Base-by-base conservation (phyloP, 495 filamentous ascomycete genomes). In the Oidiodendron maius region DNA sequence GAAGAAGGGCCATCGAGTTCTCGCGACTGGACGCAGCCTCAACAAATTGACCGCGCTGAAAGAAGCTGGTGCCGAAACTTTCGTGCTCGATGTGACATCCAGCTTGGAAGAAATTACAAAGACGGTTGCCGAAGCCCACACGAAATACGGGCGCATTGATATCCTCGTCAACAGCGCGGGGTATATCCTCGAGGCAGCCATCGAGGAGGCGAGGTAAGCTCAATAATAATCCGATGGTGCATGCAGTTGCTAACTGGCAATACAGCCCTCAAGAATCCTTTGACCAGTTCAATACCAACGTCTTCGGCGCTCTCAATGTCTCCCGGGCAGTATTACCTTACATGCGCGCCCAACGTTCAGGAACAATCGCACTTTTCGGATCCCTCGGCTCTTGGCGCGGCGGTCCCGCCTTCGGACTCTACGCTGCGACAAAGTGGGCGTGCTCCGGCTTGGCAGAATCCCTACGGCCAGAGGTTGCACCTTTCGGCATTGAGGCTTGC, bases 1-100 rank as follows among this genome's bases (percentile, higher is more conserved):
- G n/a, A n/a, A n/a, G n/a, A n/a, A n/a, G 22, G 79, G 77, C 0
- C 74, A 81, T 58, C 63, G 63, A 20, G 74, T 79, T 23, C 73
- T 83, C 48, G 77, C 77, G 4, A 74, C 74, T 0, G 75, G 70
- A 18, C 76, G 77, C 20, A 48, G 41, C 26, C 36, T 22, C 15
- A 21, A 22, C 15, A 11, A 20, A 39, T 55, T 62, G 18, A 48
- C 65, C 0, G 51, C 64, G 36, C 64, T 78, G 10, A 61, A 69
- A 51, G 64, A 63, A 0, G 57, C 64, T 3, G 74, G 72, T 1
- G 70, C 70, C 4, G 17, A 38, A 4, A 36, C 41, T 15, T 42
- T 75, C 9, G 60, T 67, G 39, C 62, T 78, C 2, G 71, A 78
- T 56, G 67, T 77, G 11, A 75, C 67, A 5, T 55, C 57, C 5